Evolutionary conservation across 345 rosid species (phyloP).

Genomic region (Eucalyptus curtisii): DNA sequence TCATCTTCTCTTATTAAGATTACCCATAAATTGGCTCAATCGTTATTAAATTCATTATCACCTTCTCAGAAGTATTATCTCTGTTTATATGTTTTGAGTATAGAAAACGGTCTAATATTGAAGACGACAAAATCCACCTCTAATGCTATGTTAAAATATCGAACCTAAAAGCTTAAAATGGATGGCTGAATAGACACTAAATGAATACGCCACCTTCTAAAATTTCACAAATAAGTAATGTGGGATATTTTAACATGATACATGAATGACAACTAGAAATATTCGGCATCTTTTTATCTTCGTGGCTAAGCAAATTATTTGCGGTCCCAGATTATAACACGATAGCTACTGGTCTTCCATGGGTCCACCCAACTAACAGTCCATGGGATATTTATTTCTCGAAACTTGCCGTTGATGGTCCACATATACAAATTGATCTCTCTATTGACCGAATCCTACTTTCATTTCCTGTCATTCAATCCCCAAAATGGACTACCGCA

Average conservation of each 20-base stretch:
- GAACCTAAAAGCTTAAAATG: background rate
- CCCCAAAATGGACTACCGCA: background rate
- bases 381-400: background rate
- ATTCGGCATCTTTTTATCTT: background rate
- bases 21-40: background rate
- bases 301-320: background rate
- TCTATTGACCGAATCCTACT: background rate
- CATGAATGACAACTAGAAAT: background rate
- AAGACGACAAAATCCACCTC: background rate
- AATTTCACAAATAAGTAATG: background rate
- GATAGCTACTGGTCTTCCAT: background rate
- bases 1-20: background rate
- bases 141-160: background rate
- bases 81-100: background rate
- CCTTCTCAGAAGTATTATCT: background rate
- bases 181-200: background rate
- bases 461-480: background rate
- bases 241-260: background rate
- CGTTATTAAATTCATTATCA: no score
- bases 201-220: background rate
- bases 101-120: rapidly evolving
- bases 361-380: background rate
- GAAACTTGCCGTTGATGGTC: background rate
- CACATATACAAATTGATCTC: background rate
- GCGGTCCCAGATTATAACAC: background rate